Conservation (phyloP, 345 rosid genomes). For the Eucalyptus microcorys region DNA sequence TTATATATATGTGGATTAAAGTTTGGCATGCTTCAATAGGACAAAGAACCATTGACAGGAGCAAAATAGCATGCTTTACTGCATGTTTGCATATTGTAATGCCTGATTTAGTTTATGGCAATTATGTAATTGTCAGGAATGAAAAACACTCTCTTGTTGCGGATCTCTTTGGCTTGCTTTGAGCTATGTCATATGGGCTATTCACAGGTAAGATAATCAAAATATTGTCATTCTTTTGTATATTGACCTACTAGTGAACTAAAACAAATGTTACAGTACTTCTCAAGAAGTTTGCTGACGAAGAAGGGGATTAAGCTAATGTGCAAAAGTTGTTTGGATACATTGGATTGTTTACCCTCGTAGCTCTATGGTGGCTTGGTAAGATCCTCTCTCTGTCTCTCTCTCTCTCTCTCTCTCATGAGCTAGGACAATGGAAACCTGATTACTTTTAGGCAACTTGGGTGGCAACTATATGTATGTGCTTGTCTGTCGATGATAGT, state of each 20-base stretch:
- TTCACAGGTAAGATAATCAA: conserved; percentile 56
- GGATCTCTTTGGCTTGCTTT: conserved; percentile 93
- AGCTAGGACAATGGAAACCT: neutral
- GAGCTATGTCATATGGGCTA: conserved; percentile 83
- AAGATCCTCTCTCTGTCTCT: too few relatives aligned
- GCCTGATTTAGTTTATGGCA: neutral
- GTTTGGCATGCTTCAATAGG: neutral
- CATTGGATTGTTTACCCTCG: conserved; percentile 86
- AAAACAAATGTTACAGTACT: neutral
- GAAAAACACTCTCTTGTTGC: conserved; percentile 77
- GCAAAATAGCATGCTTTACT: neutral
- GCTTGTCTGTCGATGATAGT: neutral
- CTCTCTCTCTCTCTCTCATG: neutral
- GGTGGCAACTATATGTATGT: neutral
- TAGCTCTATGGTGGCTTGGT: conserved; percentile 99
- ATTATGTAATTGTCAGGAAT: neutral
- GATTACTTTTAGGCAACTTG: neutral
- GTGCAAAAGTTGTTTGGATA: conserved; percentile 95
- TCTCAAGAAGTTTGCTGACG: conserved; percentile 49
- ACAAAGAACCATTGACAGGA: neutral
- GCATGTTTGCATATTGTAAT: neutral
- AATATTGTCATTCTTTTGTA: neutral
- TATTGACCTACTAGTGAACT: neutral
- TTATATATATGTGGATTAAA: neutral
- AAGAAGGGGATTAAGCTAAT: conserved; percentile 78